Conservation (phyloP, 2,329 filamentous ascomycete genomes). For the Cryphonectria nitschkei region DNA sequence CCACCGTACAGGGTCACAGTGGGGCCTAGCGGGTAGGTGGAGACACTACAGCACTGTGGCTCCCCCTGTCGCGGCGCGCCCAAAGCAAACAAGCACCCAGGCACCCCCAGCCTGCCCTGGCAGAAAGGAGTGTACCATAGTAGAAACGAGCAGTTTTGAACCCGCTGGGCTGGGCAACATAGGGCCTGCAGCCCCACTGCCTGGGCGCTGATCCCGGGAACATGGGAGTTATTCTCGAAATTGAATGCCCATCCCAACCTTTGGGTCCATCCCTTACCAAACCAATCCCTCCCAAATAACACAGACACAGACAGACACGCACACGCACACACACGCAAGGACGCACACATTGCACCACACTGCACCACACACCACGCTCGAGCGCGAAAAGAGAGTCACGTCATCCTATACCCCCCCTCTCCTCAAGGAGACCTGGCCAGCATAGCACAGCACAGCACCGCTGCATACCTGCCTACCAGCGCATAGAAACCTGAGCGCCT, state of each 20-base stretch:
- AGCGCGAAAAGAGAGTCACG: not conserved
- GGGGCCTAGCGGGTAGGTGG: constrained; percentile 1
- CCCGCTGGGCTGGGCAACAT: not conserved
- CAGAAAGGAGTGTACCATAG: constrained; percentile 2
- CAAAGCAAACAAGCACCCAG: constrained; percentile 1
- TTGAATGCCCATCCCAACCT: constrained; percentile 11
- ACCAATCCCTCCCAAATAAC: constrained; percentile 3
- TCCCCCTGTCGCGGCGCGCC: not conserved
- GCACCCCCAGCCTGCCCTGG: not conserved
- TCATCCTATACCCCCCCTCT: not conserved
- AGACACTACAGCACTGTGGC: not conserved
- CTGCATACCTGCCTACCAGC: not conserved
- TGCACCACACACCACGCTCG: not conserved
- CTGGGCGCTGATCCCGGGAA: constrained; percentile 1
- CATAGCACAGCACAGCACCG: not conserved
- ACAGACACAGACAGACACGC: not conserved
- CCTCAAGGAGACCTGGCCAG: not conserved
- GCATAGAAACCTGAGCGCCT: not conserved
- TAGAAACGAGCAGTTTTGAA: not conserved
- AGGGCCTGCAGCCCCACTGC: constrained; percentile 1
- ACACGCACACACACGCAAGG: too few species aligned
- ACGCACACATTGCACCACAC: too few species aligned
- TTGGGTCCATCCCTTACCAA: constrained; percentile 11
- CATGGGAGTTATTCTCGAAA: constrained; percentile 15
- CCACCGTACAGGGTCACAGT: not conserved